Percentiles rank a stretch among this genome's conserved stretches.
Conservation (phyloP, 2,329 filamentous ascomycete species). For the Xylaria sp. region DNA sequence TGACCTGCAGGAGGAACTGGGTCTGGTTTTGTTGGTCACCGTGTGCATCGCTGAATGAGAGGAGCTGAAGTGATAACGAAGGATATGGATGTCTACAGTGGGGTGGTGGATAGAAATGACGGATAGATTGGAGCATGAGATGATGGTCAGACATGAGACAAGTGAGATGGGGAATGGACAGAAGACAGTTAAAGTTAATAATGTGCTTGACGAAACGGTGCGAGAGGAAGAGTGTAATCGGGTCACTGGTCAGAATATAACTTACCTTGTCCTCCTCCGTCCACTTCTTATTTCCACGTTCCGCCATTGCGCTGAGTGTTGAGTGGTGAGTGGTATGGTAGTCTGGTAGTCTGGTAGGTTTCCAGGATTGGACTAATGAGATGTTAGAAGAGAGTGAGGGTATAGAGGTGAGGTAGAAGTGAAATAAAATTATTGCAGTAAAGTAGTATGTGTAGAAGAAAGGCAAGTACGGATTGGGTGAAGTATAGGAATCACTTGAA, state of each 20-base stretch:
- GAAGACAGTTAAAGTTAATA: background rate
- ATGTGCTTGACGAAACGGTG: background rate
- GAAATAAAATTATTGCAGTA: background rate
- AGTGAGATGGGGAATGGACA: background rate
- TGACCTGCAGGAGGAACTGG: slow-evolving; percentile 3
- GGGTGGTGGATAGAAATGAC: background rate
- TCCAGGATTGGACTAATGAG: background rate
- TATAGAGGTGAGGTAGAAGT: background rate
- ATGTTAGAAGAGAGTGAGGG: background rate
- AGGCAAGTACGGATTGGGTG: background rate
- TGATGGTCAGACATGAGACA: background rate
- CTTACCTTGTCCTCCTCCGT: slow-evolving; percentile 25
- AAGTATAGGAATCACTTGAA: background rate
- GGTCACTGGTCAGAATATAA: background rate
- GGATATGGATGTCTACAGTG: too few relatives aligned
- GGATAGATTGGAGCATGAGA: background rate
- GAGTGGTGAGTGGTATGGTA: background rate
- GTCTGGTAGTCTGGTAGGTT: background rate
- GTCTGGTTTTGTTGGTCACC: slow-evolving; percentile 6
- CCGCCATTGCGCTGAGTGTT: slow-evolving; percentile 16
- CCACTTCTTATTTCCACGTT: slow-evolving; percentile 12
- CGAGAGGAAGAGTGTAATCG: background rate
- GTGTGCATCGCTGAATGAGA: background rate
- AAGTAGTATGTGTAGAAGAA: background rate
- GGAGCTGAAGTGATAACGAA: too few relatives aligned